Evolutionary conservation across 192 early-diverging fungal genomes (phyloP), one percentile per base, ranked within the genome.

Genomic region (Coemansia sp.): DNA sequence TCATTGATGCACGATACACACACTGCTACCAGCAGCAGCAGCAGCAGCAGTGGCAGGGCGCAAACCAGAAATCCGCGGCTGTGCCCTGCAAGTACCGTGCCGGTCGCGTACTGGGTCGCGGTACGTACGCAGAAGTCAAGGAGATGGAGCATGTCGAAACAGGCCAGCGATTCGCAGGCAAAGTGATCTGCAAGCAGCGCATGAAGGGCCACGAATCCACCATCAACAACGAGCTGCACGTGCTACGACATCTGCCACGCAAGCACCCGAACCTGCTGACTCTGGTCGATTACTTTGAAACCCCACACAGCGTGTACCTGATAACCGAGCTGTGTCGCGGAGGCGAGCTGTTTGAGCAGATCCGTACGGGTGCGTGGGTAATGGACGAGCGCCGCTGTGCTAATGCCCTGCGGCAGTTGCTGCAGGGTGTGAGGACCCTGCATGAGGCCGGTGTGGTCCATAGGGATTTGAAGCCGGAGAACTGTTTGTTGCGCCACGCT

Each of bases 281-380:
- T 14, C 64, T 90, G 13, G 62, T 79, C 10, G 90, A 93, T 64
- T 87, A 87, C 77, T 93, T 93, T 61, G 87, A 90, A 51, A 88
- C 90, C 0, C 45, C 80, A 2, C 78, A 86, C 59, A 87, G 86
- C 62, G 81, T 87, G 35, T 92, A 92, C 50, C 52, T 92, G 28
- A 81, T 92, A 11, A 88, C 82, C 8, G 90, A 90, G 54, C 65
- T 86, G 38, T 87, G 84, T 24, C 80, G 79, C 5, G 96, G 96
- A 26, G 94, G 94, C 19, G 96, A 99, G 70, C 71, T 99, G 23
- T 97, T 96, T 64, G 89, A 96, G 55, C 77, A 88, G 26, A 88
- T 98, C 45, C 82, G 66, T 57, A 78, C 64, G 40, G 80, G 81
- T 11, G n/a, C n/a, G 72, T 84, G 64, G 39, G 82, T 50, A 46